These are phyloP conservation scores for Claviceps citrina DNA, from an alignment of 2,329 filamentous ascomycete genomes.

Conservation along the genomic window DNA sequence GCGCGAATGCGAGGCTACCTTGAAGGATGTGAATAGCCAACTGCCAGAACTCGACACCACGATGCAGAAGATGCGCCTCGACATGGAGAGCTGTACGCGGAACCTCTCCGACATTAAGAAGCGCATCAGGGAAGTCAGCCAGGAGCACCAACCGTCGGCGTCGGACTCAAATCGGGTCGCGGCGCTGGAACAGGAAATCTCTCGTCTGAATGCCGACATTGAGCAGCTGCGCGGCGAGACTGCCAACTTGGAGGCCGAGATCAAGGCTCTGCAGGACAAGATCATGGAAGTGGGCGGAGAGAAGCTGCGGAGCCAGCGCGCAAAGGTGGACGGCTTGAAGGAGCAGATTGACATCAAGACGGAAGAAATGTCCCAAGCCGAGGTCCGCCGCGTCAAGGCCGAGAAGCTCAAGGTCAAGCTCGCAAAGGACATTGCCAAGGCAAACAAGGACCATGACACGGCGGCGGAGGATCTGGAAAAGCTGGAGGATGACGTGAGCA, in stretches of 20 bases:
- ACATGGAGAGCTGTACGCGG: constrained; percentile 71
- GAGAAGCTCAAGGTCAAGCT: constrained; percentile 85
- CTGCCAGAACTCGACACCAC: constrained; percentile 77
- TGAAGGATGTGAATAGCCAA: constrained; percentile 58
- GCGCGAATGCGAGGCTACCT: constrained; percentile 56
- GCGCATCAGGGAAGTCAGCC: constrained; percentile 69
- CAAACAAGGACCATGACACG: constrained; percentile 61
- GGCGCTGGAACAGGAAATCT: constrained; percentile 62
- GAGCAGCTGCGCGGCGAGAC: constrained; percentile 70
- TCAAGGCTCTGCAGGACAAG: constrained; percentile 82
- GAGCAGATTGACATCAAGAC: constrained; percentile 67
- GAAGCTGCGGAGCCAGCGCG: constrained; percentile 74
- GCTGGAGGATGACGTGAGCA: constrained; percentile 62
- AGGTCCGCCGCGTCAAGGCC: constrained; percentile 79
- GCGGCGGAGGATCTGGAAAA: constrained; percentile 59
- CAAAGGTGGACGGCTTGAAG: constrained; percentile 78
- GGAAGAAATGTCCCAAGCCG: constrained; percentile 71
- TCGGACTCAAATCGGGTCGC: constrained; percentile 61
- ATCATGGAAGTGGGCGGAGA: constrained; percentile 98
- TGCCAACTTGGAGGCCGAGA: constrained; percentile 81
- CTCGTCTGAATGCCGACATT: constrained; percentile 60
- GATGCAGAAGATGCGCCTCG: constrained; percentile 79
- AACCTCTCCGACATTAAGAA: constrained; percentile 75
- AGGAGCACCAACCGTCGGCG: constrained; percentile 67
- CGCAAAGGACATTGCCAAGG: constrained; percentile 65